Percentiles rank a stretch among this genome's conserved stretches.
These are phyloP conservation scores for Tulasnella sp. DNA, from an alignment of 768 basidiomycete species.

Conservation along the genomic window DNA sequence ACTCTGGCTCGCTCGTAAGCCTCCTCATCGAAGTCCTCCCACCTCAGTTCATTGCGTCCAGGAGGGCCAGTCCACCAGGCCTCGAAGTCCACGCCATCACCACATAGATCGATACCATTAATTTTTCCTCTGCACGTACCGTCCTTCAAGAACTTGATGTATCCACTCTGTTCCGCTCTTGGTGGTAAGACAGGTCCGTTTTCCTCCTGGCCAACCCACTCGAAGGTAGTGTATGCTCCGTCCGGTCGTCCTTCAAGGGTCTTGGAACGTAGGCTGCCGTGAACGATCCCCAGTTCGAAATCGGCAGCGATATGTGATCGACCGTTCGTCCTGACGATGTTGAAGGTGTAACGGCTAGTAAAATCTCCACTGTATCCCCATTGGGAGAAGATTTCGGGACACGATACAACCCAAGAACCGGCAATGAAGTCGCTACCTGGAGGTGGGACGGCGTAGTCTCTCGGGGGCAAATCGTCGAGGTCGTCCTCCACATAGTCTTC, in stretches of 20 bases:
- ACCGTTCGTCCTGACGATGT: conserved; percentile 18
- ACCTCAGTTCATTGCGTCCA: not conserved
- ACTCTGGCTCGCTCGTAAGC: conserved; percentile 17
- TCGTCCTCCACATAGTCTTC: not conserved
- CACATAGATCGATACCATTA: not conserved
- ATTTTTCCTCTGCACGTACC: conserved; percentile 12
- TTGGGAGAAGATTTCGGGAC: conserved; percentile 4
- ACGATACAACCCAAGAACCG: conserved; percentile 14
- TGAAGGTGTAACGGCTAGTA: not conserved
- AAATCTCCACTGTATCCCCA: not conserved
- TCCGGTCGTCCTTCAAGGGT: conserved; percentile 8
- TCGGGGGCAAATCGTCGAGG: not conserved
- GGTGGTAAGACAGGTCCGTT: conserved; percentile 4
- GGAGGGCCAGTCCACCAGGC: conserved; percentile 10
- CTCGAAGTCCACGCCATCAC: conserved; percentile 16
- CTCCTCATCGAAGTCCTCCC: conserved; percentile 22
- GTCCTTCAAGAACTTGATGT: conserved; percentile 22
- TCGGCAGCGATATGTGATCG: conserved; percentile 9
- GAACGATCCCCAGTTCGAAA: conserved; percentile 10
- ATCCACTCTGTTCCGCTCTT: not conserved
- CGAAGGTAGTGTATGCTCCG: conserved; percentile 16
- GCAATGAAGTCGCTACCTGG: not conserved
- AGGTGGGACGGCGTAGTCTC: not conserved
- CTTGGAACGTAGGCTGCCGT: conserved; percentile 8
- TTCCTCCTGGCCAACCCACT: conserved; percentile 20